A percentile compares a stretch with the other conserved stretches of the same genome.
Conservation (phyloP, 2,329 filamentous ascomycete species). For the Shiraia bambusicola region DNA sequence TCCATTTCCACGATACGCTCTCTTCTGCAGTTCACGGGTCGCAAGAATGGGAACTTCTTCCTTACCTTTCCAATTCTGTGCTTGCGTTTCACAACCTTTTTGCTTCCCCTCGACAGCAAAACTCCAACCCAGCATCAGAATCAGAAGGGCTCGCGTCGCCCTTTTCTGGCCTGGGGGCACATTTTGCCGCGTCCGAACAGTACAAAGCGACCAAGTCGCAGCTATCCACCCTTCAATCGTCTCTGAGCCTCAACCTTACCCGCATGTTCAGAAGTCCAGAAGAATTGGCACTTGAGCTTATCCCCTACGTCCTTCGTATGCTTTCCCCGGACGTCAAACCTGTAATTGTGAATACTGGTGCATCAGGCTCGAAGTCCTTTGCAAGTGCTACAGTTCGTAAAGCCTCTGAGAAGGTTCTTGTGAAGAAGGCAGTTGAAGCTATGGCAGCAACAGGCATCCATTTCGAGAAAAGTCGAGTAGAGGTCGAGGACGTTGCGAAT, state of each 20-base stretch:
- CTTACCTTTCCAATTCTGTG: slow-evolving; percentile 83
- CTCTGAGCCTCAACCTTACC: slow-evolving; percentile 69
- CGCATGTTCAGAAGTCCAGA: slow-evolving; percentile 78
- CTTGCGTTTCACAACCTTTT: slow-evolving; percentile 92
- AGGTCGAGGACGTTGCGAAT: slow-evolving; percentile 59
- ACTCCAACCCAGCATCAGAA: slow-evolving; percentile 43
- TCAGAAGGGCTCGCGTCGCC: slow-evolving; percentile 58
- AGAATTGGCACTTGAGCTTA: slow-evolving; percentile 75
- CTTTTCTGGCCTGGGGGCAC: slow-evolving; percentile 79
- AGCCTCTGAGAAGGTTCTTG: slow-evolving; percentile 78
- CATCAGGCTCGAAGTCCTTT: slow-evolving; percentile 40
- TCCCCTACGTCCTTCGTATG: slow-evolving; percentile 82
- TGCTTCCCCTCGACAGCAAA: slow-evolving; percentile 60
- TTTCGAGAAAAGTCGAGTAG: slow-evolving; percentile 79
- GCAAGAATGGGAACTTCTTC: slow-evolving; percentile 89
- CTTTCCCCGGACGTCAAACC: slow-evolving; percentile 89
- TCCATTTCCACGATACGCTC: slow-evolving; percentile 86
- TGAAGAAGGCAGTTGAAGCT: slow-evolving; percentile 75
- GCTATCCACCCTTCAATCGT: slow-evolving; percentile 71
- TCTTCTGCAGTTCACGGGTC: slow-evolving; percentile 76
- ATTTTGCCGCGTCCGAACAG: slow-evolving; percentile 78
- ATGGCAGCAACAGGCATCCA: slow-evolving; percentile 80
- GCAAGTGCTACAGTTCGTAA: slow-evolving; percentile 83
- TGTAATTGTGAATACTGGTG: slow-evolving; percentile 71
- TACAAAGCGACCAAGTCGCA: slow-evolving; percentile 75